Evolutionary conservation across 2,329 filamentous ascomycete genomes (phyloP).

Genomic region (Chaetomiaceae sp.): DNA sequence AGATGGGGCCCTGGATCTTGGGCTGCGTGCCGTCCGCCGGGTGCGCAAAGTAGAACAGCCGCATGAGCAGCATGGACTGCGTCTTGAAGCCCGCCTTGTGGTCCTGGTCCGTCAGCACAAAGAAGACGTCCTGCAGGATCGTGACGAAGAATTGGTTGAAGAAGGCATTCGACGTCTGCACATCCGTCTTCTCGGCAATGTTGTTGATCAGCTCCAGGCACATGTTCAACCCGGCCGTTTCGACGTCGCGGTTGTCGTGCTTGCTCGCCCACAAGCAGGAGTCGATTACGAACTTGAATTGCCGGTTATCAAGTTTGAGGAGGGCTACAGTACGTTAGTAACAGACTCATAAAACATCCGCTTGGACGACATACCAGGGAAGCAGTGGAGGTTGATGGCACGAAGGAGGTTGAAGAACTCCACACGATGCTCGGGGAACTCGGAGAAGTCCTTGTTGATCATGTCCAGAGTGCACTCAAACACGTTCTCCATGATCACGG

Average conservation of each 20-base stretch:
- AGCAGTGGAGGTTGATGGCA: slow-evolving; percentile 95
- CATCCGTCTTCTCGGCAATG: slow-evolving; percentile 87
- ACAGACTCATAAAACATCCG: slow-evolving; percentile 12
- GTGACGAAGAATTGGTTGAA: slow-evolving; percentile 97
- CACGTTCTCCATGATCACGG: slow-evolving; percentile 95
- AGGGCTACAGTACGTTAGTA: slow-evolving; percentile 49
- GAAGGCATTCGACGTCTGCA: slow-evolving; percentile 83
- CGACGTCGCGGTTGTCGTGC: slow-evolving; percentile 97
- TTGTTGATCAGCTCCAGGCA: slow-evolving; percentile 96
- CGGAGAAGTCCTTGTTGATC: slow-evolving; percentile 99
- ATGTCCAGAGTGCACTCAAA: slow-evolving; percentile 98
- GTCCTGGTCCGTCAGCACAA: slow-evolving; percentile 93
- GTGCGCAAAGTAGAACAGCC: slow-evolving; percentile 95
- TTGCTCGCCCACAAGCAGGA: slow-evolving; percentile 99
- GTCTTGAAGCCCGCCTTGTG: slow-evolving; percentile 99
- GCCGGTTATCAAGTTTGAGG: slow-evolving; percentile 86
- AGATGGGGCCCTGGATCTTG: slow-evolving; percentile 91
- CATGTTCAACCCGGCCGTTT: slow-evolving; percentile 95
- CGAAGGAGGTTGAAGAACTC: slow-evolving; percentile 97
- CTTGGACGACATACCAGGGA: slow-evolving; percentile 57
- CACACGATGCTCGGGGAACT: slow-evolving; percentile 97
- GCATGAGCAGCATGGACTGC: slow-evolving; percentile 86
- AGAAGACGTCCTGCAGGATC: slow-evolving; percentile 97
- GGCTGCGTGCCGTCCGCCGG: slow-evolving; percentile 61
- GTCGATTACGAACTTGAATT: slow-evolving; percentile 99